A percentile compares a stretch with the other conserved stretches of the same genome.
Conservation (phyloP, 192 early-diverging fungal species). For the Rhizophagus sp. region DNA sequence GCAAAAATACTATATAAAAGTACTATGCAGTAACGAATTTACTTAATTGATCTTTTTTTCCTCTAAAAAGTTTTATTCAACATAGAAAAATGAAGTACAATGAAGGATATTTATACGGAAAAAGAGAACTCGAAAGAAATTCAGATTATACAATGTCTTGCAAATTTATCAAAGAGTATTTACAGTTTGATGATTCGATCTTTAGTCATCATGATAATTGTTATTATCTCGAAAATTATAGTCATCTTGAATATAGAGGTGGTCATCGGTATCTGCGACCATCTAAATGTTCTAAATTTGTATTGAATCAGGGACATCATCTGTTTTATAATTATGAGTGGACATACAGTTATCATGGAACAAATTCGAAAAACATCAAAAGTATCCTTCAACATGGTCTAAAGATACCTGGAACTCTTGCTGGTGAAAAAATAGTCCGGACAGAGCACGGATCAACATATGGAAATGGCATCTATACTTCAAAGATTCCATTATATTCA, state of each 20-base stretch:
- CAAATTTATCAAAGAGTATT: constrained; percentile 10
- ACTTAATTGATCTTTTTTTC: too few relatives aligned
- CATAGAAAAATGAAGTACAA: not conserved
- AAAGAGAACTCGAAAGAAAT: not conserved
- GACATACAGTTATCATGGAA: constrained; percentile 17
- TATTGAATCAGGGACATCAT: not conserved
- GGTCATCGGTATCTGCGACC: constrained; percentile 6
- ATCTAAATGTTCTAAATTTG: constrained; percentile 2
- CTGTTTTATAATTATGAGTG: not conserved
- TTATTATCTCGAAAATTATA: constrained; percentile 2
- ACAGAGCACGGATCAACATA: not conserved
- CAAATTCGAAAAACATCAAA: not conserved
- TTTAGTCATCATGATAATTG: constrained; percentile 2
- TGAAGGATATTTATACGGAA: not conserved
- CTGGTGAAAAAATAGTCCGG: not conserved
- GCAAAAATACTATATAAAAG: too few relatives aligned
- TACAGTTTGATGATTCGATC: not conserved
- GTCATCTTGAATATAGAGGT: not conserved
- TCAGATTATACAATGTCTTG: not conserved
- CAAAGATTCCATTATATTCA: not conserved
- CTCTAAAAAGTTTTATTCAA: too few relatives aligned
- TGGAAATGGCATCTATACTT: not conserved
- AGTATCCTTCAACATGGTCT: not conserved
- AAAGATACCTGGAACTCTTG: not conserved
- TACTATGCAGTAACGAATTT: too few relatives aligned